Base-by-base conservation (phyloP, 2,329 filamentous ascomycete genomes). In the Plectosphaerella cucumerina region DNA sequence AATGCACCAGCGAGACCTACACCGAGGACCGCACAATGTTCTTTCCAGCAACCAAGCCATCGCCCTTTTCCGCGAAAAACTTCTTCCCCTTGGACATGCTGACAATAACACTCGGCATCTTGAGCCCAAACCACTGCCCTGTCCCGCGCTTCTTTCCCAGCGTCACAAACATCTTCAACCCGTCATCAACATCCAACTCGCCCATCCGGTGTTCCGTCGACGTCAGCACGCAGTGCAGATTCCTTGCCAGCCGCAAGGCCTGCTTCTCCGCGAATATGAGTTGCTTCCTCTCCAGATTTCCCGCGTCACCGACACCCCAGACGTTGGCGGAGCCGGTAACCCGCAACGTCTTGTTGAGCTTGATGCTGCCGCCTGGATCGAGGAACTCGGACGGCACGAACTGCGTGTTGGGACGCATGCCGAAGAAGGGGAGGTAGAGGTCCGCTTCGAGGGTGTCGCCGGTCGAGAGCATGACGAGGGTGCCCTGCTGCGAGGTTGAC, bases 401-500 rank as follows among this genome's bases (percentile, higher is more conserved):
- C 15, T 50, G 52, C 8, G 62, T 58, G 46, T 66, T 66, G 44
- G 64, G 62, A 11, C 46, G 31, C 15, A 63, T 50, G 31, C 64
- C 64, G 48, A 58, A 64, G 3, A 62, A 59, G 11, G 64, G 61
- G n/a, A 66, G 59, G 49, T 63, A 60, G 10, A 66, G n/a, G 49
- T 65, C 64, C 1, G 60, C 53, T 10, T 43, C 49, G 10, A 66
- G 47, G n/a, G 57, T 62, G 44, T 60, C 54, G 6, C 59, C 63
- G 33, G 54, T 60, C n/a, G 56, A 62, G 3, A 74, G 62, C 52
- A 68, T 66, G 26, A 75, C 54, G 41, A 66, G 60, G 8, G 49
- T 42, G 17, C 50, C 53, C 17, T 37, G 14, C 35, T 18, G 15
- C 11, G 54, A 39, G 22, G 53, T 54, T 41, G 60, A 60, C 31